Conservation (phyloP, 78 protist species). For the Dictyostelium firmibasis region DNA sequence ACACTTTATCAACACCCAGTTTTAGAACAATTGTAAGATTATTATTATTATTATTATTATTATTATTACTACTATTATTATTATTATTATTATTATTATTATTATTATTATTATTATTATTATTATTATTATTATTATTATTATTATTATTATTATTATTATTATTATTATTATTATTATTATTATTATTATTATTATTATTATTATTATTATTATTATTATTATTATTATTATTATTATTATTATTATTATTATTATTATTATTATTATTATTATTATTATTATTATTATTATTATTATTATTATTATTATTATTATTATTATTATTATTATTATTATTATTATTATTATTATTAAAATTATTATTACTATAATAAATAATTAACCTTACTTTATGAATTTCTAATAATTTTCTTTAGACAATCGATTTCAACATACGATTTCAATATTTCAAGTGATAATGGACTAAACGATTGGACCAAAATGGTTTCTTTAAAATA, state of each 20-base stretch:
- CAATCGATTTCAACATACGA: background rate
- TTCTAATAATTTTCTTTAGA: background rate
- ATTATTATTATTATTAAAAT: no score
- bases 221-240: no score
- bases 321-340: no score
- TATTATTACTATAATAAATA: no score
- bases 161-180: background rate
- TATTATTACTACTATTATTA: background rate
- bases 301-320: no score
- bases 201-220: no score
- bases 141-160: background rate
- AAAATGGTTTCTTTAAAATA: constrained; percentile 1
- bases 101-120: no score
- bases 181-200: background rate
- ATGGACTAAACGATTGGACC: background rate
- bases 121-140: no score
- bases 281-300: no score
- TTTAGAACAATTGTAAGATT: background rate
- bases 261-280: no score
- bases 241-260: no score
- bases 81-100: background rate
- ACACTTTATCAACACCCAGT: constrained; percentile 9
- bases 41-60: background rate
- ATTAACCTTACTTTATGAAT: no score
- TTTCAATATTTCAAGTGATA: background rate